A percentile compares a stretch with the other conserved stretches of the same genome.
These are phyloP conservation scores for Graphilbum ipis-grandicollis DNA, from an alignment of 2,329 filamentous ascomycete genomes.

Conservation along the genomic window DNA sequence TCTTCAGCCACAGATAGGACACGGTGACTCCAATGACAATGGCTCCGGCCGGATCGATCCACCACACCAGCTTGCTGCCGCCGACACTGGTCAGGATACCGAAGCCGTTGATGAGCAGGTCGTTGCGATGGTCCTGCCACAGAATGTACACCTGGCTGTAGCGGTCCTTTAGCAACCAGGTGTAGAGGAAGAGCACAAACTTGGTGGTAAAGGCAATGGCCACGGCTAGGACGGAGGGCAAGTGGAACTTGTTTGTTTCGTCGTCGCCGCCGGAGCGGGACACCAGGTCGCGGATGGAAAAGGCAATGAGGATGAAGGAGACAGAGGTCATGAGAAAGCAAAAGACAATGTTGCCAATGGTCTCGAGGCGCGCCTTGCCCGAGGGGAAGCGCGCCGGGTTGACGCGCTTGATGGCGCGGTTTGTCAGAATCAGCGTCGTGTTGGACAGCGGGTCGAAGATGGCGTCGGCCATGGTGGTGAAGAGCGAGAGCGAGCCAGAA, in stretches of 20 bases:
- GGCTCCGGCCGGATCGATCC: conserved; percentile 86
- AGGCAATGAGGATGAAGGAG: conserved; percentile 80
- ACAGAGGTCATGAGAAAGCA: conserved; percentile 92
- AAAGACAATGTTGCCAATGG: conserved; percentile 88
- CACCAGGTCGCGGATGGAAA: conserved; percentile 57
- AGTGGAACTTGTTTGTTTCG: conserved; percentile 49
- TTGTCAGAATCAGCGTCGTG: conserved; percentile 68
- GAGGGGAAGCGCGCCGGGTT: conserved; percentile 77
- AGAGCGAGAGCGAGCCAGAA: conserved; percentile 82
- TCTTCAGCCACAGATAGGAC: conserved; percentile 63
- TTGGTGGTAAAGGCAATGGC: conserved; percentile 74
- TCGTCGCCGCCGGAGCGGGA: conserved; percentile 23
- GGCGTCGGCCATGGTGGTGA: conserved; percentile 93
- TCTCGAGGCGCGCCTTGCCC: conserved; percentile 87
- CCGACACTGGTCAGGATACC: conserved; percentile 84
- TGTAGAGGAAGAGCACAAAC: conserved; percentile 71
- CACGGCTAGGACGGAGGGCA: conserved; percentile 75
- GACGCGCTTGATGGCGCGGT: conserved; percentile 75
- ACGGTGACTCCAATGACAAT: conserved; percentile 69
- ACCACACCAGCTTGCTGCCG: conserved; percentile 78
- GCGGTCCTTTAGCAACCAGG: conserved; percentile 76
- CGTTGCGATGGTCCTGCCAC: conserved; percentile 95
- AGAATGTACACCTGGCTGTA: conserved; percentile 85
- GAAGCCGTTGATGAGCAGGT: conserved; percentile 90
- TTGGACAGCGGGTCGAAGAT: conserved; percentile 89